A percentile compares a stretch with the other conserved stretches of the same genome.
Conservation (phyloP, 768 basidiomycete genomes). For the Chalciporus sphaerocephalus region DNA sequence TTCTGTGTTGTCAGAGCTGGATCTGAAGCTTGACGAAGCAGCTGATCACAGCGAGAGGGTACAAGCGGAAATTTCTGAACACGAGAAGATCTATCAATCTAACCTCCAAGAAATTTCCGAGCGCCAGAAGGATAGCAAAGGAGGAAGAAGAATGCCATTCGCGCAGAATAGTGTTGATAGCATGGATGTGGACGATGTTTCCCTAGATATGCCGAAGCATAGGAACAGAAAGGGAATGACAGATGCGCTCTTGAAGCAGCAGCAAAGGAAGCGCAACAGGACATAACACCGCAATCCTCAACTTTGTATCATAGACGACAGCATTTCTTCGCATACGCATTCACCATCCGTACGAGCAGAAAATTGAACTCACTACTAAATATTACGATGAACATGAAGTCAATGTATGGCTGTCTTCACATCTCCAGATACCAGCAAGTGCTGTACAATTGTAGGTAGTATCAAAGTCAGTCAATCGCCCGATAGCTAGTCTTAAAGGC, state of each 20-base stretch:
- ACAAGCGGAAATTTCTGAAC: slow-evolving; percentile 44
- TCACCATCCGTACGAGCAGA: not conserved
- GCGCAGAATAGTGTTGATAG: slow-evolving; percentile 28
- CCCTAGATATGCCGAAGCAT: slow-evolving; percentile 38
- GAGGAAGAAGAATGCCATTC: slow-evolving; percentile 28
- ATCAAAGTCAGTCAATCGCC: too few species aligned
- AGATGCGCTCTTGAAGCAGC: slow-evolving; percentile 43
- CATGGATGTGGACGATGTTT: slow-evolving; percentile 68
- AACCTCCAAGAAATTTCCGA: slow-evolving; percentile 60
- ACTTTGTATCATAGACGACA: slow-evolving; percentile 9
- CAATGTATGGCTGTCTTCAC: too few species aligned
- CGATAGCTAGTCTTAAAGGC: too few species aligned
- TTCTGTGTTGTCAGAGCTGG: slow-evolving; percentile 65
- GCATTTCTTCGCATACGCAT: not conserved
- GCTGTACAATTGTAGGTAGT: too few species aligned
- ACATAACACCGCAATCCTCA: slow-evolving; percentile 27
- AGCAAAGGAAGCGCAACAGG: slow-evolving; percentile 56
- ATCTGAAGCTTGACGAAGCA: slow-evolving; percentile 61
- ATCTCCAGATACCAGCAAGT: too few species aligned
- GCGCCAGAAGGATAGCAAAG: slow-evolving; percentile 55
- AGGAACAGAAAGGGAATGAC: slow-evolving; percentile 54
- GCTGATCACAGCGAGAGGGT: slow-evolving; percentile 38
- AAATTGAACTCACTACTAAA: not conserved
- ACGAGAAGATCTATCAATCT: slow-evolving; percentile 51
- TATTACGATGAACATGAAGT: not conserved